phyloP scores from a whole-genome alignment of 331 rosid species.

The Acacia concinna region DNA sequence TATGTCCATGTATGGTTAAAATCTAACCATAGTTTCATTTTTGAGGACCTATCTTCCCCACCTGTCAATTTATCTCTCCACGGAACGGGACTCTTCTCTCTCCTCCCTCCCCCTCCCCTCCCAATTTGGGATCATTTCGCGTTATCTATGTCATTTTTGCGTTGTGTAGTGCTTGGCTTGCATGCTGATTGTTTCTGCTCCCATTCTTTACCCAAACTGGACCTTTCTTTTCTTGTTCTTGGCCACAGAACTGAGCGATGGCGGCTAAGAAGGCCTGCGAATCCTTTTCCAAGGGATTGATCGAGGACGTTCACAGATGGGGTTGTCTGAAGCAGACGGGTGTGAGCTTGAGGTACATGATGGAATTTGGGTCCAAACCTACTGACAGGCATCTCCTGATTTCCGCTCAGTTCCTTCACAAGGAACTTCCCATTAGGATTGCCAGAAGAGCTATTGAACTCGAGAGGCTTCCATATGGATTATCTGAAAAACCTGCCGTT shows the following conservation, averaged over 20 bases:
- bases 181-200: conserved; percentile 22
- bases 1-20: background rate
- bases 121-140: background rate
- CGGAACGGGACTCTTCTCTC: background rate
- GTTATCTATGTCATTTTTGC: conserved; percentile 23
- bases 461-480: conserved; percentile 63
- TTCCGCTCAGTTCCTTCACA: conserved; percentile 78
- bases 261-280: conserved; percentile 59
- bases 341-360: conserved; percentile 79
- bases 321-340: conserved; percentile 78
- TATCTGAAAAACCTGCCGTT: conserved; percentile 64
- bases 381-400: conserved; percentile 42
- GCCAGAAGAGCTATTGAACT: conserved; percentile 75
- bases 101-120: background rate
- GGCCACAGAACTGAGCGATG: conserved; percentile 39
- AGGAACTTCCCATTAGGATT: conserved; percentile 75
- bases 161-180: conserved; percentile 18
- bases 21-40: conserved; percentile 24
- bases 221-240: conserved; percentile 6
- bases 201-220: background rate
- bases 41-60: background rate
- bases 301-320: conserved; percentile 69
- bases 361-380: conserved; percentile 74
- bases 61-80: conserved; percentile 1
- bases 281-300: conserved; percentile 55